Percentiles rank a stretch among this genome's conserved stretches.
phyloP scores from a whole-genome alignment of 805 yeast species.

The Sugiyamaella qingdaonensis region DNA sequence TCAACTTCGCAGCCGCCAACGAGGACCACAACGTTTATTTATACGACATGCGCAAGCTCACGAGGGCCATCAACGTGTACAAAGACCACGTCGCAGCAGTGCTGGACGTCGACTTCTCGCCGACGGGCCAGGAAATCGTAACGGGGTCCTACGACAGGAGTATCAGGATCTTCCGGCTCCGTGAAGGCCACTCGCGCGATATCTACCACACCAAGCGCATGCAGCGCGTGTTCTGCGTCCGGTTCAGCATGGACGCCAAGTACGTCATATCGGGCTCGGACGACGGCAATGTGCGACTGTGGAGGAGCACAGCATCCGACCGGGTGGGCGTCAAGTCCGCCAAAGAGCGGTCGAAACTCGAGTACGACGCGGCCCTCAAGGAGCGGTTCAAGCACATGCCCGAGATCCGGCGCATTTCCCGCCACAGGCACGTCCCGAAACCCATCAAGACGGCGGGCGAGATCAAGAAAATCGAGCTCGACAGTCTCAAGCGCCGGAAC shows the following conservation, averaged over 20 bases:
- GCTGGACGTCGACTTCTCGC: slow-evolving; percentile 89
- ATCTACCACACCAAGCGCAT: slow-evolving; percentile 95
- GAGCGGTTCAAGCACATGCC: slow-evolving; percentile 96
- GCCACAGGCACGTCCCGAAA: slow-evolving; percentile 89
- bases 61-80: slow-evolving; percentile 73
- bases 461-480: slow-evolving; percentile 70
- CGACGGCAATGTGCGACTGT: slow-evolving; percentile 89
- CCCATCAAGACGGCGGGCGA: slow-evolving; percentile 86
- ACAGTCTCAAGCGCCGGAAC: slow-evolving; percentile 73
- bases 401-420: slow-evolving; percentile 80
- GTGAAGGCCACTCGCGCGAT: slow-evolving; percentile 90
- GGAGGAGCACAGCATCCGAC: slow-evolving; percentile 88
- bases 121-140: slow-evolving; percentile 94
- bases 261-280: slow-evolving; percentile 89
- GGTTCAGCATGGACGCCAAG: slow-evolving; percentile 83
- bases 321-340: slow-evolving; percentile 77
- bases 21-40: slow-evolving; percentile 94
- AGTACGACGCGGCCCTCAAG: slow-evolving; percentile 86
- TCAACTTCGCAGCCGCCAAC: slow-evolving; percentile 81
- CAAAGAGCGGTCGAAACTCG: slow-evolving; percentile 74
- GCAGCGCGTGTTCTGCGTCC: slow-evolving; percentile 88
- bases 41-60: slow-evolving; percentile 95
- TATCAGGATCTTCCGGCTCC: slow-evolving; percentile 67
- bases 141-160: slow-evolving; percentile 96
- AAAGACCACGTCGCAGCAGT: slow-evolving; percentile 97